Percentiles rank a stretch among this genome's conserved stretches.
These are phyloP conservation scores for Plantago ovata DNA, from an alignment of 257 asterid species.

Conservation along the genomic window DNA sequence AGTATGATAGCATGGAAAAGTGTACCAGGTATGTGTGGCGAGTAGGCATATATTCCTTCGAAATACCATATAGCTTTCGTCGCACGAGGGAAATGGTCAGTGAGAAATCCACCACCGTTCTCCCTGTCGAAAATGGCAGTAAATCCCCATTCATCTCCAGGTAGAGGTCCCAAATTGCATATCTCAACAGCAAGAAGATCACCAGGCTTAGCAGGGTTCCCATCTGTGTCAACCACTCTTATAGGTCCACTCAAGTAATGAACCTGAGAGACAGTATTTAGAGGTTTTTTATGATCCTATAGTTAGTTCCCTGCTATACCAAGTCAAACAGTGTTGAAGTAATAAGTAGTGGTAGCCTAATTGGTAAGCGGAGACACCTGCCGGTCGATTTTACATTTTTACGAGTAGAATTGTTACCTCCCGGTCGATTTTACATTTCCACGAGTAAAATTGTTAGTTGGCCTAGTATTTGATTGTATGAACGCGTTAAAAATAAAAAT, in stretches of 20 bases:
- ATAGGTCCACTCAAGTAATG: constrained; percentile 96
- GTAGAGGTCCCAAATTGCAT: constrained; percentile 89
- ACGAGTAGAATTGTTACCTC: no score
- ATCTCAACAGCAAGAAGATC: constrained; percentile 87
- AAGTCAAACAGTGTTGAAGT: neutral
- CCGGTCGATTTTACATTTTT: no score
- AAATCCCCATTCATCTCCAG: constrained; percentile 97
- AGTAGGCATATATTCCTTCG: constrained; percentile 90
- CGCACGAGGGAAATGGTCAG: constrained; percentile 88
- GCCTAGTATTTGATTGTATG: no score
- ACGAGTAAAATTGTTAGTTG: no score
- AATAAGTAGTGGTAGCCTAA: no score
- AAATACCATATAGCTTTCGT: constrained; percentile 93
- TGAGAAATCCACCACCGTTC: constrained; percentile 91
- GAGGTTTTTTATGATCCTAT: neutral
- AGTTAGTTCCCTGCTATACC: neutral
- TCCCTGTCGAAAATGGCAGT: constrained; percentile 94
- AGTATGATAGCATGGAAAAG: neutral
- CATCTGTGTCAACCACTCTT: constrained; percentile 60
- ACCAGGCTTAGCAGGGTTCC: constrained; percentile 75
- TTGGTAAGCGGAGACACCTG: no score
- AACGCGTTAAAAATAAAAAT: no score
- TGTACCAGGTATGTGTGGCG: constrained; percentile 94
- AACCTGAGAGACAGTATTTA: constrained; percentile 40
- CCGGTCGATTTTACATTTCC: no score